These are phyloP conservation scores for Zalaria sp. DNA, from an alignment of 2,329 filamentous ascomycete species.

Conservation along the genomic window DNA sequence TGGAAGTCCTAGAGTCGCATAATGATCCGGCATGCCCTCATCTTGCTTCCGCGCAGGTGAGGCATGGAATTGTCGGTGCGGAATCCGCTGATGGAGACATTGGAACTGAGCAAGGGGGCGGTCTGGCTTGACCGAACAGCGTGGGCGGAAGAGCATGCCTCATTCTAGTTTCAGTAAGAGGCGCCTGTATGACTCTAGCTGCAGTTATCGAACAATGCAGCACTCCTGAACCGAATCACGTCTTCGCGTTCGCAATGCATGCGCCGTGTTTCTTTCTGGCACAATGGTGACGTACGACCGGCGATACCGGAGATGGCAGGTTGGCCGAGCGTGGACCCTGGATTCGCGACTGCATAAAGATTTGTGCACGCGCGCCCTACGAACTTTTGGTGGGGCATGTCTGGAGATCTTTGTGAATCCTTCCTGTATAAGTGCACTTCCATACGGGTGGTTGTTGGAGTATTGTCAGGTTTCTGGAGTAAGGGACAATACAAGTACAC, in stretches of 20 bases:
- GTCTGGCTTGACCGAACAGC: neutral
- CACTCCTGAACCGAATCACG: neutral
- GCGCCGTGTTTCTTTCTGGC: neutral
- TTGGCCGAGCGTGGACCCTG: neutral
- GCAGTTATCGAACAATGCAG: no score
- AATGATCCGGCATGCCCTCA: slow-evolving; percentile 47
- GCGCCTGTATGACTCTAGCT: no score
- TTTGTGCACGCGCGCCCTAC: no score
- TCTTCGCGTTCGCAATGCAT: neutral
- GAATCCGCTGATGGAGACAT: neutral
- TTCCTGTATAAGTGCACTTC: no score
- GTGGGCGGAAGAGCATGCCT: slow-evolving; percentile 7
- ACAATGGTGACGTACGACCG: neutral
- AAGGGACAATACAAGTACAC: no score
- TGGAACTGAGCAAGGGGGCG: neutral
- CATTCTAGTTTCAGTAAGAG: slow-evolving; percentile 1
- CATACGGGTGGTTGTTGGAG: no score
- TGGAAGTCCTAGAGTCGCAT: slow-evolving; percentile 65
- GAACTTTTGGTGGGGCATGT: no score
- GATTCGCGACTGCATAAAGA: neutral
- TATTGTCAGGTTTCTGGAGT: no score
- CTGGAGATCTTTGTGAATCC: no score
- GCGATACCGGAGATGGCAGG: neutral
- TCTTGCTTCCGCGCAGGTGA: slow-evolving; percentile 21
- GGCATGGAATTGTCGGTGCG: slow-evolving; percentile 28